Conservation (phyloP, 768 basidiomycete genomes). For the Tephrocybe rancida region DNA sequence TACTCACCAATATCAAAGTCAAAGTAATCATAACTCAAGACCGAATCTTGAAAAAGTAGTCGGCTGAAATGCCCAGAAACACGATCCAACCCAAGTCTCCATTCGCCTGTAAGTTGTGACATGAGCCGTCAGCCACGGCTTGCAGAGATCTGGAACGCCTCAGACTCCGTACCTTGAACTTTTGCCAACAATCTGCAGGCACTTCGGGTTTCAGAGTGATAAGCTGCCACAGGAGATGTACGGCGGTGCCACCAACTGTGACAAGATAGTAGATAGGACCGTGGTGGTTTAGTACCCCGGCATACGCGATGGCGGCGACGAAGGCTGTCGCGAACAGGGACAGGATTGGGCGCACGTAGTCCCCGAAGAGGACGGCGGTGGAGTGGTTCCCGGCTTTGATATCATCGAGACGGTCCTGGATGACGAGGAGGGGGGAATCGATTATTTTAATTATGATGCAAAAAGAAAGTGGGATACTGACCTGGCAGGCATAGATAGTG, state of each 20-base stretch:
- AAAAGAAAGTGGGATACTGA: neutral
- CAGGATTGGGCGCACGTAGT: conserved; percentile 43
- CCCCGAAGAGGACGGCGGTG: conserved; percentile 54
- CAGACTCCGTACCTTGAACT: conserved; percentile 5
- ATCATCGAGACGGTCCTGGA: conserved; percentile 61
- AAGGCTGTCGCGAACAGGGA: conserved; percentile 41
- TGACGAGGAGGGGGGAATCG: conserved; percentile 55
- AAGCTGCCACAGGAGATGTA: conserved; percentile 13
- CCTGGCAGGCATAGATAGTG: conserved; percentile 16
- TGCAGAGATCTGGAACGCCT: neutral
- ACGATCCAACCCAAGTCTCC: neutral
- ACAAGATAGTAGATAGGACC: conserved; percentile 34
- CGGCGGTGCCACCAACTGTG: conserved; percentile 18
- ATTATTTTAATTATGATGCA: neutral
- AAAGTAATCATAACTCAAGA: neutral
- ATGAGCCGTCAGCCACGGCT: neutral
- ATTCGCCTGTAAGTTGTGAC: neutral
- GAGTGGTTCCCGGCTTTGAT: conserved; percentile 55
- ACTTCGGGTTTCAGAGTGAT: conserved; percentile 3
- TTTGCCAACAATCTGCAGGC: conserved; percentile 6
- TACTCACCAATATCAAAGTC: too few species aligned
- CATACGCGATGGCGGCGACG: conserved; percentile 37
- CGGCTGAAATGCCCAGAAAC: neutral
- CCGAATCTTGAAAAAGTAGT: neutral
- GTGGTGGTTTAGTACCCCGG: conserved; percentile 37